Evolutionary conservation across 345 rosid genomes (phyloP).

Genomic region (Eutrema heterophyllum): DNA sequence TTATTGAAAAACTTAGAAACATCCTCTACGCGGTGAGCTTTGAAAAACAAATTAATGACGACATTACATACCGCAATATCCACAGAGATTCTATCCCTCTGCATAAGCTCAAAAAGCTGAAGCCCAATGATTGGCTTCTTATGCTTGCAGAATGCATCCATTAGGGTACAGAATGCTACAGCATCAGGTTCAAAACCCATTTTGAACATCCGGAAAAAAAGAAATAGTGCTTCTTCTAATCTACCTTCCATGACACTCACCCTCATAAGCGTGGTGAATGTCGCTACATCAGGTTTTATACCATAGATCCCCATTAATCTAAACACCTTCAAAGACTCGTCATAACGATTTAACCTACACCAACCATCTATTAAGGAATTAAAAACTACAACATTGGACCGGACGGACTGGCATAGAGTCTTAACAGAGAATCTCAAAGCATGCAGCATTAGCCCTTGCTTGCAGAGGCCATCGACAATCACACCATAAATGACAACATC

Average conservation of each 20-base stretch:
- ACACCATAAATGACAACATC: constrained; percentile 36
- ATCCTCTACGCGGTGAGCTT: constrained; percentile 15
- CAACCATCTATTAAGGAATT: constrained; percentile 47
- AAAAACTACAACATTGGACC: constrained; percentile 34
- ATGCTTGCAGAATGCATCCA: constrained; percentile 41
- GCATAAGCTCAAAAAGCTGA: constrained; percentile 41
- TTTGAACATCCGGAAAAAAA: constrained; percentile 46
- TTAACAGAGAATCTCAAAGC: constrained; percentile 41
- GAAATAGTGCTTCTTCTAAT: constrained; percentile 26
- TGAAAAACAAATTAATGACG: constrained; percentile 35
- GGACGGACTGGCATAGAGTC: constrained; percentile 17
- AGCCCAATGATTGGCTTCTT: constrained; percentile 37
- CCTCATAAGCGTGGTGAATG: constrained; percentile 39
- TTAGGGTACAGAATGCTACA: constrained; percentile 40
- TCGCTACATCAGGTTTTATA: constrained; percentile 38
- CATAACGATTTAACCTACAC: constrained; percentile 31
- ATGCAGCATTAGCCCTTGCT: constrained; percentile 37
- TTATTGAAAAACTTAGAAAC: constrained; percentile 29
- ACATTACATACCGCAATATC: constrained; percentile 46
- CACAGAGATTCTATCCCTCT: constrained; percentile 24
- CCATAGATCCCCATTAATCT: constrained; percentile 19
- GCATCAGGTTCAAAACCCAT: constrained; percentile 42
- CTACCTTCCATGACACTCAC: constrained; percentile 17
- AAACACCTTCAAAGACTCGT: constrained; percentile 34
- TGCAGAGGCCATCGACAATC: constrained; percentile 47